Base-by-base conservation (phyloP, 1,284 basidiomycete species). In the Paramarasmius palmivorus region DNA sequence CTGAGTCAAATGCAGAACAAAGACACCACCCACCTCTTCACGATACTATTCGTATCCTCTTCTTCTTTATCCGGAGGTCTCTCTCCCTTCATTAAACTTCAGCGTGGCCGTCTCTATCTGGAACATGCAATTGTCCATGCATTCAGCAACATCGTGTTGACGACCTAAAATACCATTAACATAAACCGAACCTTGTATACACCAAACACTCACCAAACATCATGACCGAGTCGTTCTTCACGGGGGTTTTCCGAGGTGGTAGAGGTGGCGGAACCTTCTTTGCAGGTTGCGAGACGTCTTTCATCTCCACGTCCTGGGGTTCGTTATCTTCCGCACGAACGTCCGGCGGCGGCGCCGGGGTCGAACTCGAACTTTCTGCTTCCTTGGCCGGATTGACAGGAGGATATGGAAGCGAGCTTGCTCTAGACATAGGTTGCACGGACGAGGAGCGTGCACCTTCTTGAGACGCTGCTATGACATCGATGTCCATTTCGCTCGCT, bases 81-180 rank as follows among this genome's bases (percentile, higher is more conserved):
- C 80, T 22, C 68, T 74, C 56, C 83, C 70, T 12, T 86, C 87
- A 49, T 90, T 87, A 59, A 92, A 90, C 62, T 84, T 86, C 34
- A 92, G 72, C 44, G 98, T 70, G 0, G 95, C 95, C 8, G 92
- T 90, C 70, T 99, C 95, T 55, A 99, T 92, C 71, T 99, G 97
- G 72, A 97, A 97, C 77, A 99, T 90, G 73, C 96, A 95, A 64
- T 99, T 99, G 72, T 99, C 95, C 84, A 99, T 92, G 69, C 96
- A 98, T 72, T 99, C 96, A 0, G 95, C 91, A 2, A 98, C 95
- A 67, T 99, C 96, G 66, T 99, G 96, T 65, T 99, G 96, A 59
- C 92, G 88, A n/a, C 94, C 94, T 85, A 63, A 57, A n/a, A 14
- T 36, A 36, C 25, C n/a, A 36, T 22, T 44, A 49, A 47, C 32